Conservation (phyloP, 2,329 filamentous ascomycete species). For the Verticillium nubilum region DNA sequence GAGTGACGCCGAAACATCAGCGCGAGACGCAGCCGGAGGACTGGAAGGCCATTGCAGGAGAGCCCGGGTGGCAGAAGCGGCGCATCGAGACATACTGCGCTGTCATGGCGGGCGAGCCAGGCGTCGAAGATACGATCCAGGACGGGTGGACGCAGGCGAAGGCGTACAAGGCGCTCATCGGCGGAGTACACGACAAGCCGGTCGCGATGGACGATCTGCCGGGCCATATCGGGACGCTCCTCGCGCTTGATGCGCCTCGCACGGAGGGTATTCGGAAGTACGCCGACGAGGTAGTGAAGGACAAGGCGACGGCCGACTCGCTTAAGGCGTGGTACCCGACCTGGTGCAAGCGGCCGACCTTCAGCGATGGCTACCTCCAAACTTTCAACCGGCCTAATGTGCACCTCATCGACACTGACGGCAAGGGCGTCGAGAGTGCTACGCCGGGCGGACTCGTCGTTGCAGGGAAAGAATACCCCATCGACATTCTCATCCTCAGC, state of each 20-base stretch:
- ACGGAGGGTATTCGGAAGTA: slow-evolving; percentile 39
- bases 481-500: slow-evolving; percentile 32
- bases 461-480: slow-evolving; percentile 38
- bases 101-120: slow-evolving; percentile 24
- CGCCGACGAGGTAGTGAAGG: slow-evolving; percentile 45
- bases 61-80: slow-evolving; percentile 42
- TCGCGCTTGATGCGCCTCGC: slow-evolving; percentile 34
- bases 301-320: slow-evolving; percentile 41
- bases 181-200: slow-evolving; percentile 14
- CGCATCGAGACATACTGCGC: slow-evolving; percentile 38
- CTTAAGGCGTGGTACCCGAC: slow-evolving; percentile 55
- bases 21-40: slow-evolving; percentile 32
- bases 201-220: slow-evolving; percentile 13
- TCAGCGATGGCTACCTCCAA: slow-evolving; percentile 54
- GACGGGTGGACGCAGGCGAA: slow-evolving; percentile 42
- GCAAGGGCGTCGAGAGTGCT: slow-evolving; percentile 40
- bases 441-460: slow-evolving; percentile 42
- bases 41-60: slow-evolving; percentile 29
- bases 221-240: slow-evolving; percentile 27
- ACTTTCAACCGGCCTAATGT: slow-evolving; percentile 56
- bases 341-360: slow-evolving; percentile 60
- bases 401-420: slow-evolving; percentile 53
- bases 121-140: slow-evolving; percentile 34
- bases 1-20: slow-evolving; percentile 31
- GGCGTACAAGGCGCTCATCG: slow-evolving; percentile 31